Percentiles rank a stretch among this genome's conserved stretches.
Conservation (phyloP, 225 moss, liverwort and hornwort species). For the Marchantia paleacea region DNA sequence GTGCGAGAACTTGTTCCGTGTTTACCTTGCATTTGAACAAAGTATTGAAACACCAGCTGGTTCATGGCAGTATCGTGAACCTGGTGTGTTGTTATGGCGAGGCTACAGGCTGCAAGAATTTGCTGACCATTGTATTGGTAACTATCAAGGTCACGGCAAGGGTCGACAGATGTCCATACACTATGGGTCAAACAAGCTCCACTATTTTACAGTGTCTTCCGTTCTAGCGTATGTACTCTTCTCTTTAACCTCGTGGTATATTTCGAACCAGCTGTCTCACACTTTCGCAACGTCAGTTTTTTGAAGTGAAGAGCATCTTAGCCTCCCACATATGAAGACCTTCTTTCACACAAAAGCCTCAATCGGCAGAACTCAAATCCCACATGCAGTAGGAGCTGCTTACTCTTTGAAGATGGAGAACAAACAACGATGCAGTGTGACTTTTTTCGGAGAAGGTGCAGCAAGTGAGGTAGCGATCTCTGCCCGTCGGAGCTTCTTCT, state of each 20-base stretch:
- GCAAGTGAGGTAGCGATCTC: constrained; percentile 63
- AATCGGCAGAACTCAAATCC: constrained; percentile 69
- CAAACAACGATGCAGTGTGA: constrained; percentile 56
- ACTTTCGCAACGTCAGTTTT: background rate
- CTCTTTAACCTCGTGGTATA: constrained; percentile 2
- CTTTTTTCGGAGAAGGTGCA: constrained; percentile 83
- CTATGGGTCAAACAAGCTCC: constrained; percentile 72
- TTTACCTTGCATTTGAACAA: background rate
- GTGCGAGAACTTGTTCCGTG: background rate
- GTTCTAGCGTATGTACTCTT: constrained; percentile 56
- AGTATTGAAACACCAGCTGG: constrained; percentile 20
- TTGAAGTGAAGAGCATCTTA: background rate
- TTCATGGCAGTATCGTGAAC: constrained; percentile 40
- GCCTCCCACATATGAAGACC: background rate
- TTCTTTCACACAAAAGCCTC: constrained; percentile 6
- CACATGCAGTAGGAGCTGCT: constrained; percentile 81
- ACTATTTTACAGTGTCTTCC: constrained; percentile 74
- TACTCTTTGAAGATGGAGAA: constrained; percentile 74
- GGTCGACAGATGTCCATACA: constrained; percentile 90
- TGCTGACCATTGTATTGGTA: constrained; percentile 82
- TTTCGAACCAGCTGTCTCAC: background rate
- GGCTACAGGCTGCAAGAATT: constrained; percentile 69
- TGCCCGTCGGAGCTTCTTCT: background rate
- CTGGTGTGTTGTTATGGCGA: constrained; percentile 77
- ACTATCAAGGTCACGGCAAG: constrained; percentile 69